Evolutionary conservation across 352 stramenopile species (phyloP).

Genomic region (Lagenidium sp.): DNA sequence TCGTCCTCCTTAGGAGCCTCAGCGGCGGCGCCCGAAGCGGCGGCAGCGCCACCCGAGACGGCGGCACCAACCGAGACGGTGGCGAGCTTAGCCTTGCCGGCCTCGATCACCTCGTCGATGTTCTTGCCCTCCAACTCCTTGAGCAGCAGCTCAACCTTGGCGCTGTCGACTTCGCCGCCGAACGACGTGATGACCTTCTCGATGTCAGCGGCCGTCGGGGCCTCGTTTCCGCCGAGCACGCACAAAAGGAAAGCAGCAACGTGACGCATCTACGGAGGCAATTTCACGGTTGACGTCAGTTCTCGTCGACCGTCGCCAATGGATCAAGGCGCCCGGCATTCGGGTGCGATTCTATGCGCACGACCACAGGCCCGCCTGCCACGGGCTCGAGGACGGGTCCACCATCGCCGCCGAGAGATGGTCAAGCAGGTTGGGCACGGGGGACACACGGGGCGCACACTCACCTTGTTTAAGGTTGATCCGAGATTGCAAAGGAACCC

Average conservation of each 20-base stretch:
- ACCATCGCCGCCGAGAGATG: too few species aligned
- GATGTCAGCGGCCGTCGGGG: constrained; percentile 65
- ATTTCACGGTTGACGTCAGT: not conserved
- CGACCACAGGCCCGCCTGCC: too few species aligned
- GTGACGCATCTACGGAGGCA: constrained; percentile 77
- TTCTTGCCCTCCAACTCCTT: constrained; percentile 88
- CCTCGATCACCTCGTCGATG: constrained; percentile 80
- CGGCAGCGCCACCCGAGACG: constrained; percentile 23
- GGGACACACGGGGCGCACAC: too few species aligned
- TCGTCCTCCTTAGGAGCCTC: constrained; percentile 34
- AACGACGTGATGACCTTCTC: constrained; percentile 81
- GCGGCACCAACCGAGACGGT: constrained; percentile 68
- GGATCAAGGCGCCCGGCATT: too few species aligned
- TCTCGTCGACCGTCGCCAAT: too few species aligned
- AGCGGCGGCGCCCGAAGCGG: constrained; percentile 24
- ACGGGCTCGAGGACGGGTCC: too few species aligned
- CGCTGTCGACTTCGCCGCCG: constrained; percentile 69
- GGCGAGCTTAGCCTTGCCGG: constrained; percentile 77
- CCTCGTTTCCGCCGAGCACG: constrained; percentile 80
- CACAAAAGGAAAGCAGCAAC: constrained; percentile 88
- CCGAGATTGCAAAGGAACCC: constrained; percentile 54
- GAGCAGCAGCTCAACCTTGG: constrained; percentile 70
- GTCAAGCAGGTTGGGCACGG: too few species aligned
- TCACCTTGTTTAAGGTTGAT: constrained; percentile 88
- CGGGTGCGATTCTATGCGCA: too few species aligned